phyloP scores from a whole-genome alignment of 331 rosid genomes.

The Erythrophleum ivorense region DNA sequence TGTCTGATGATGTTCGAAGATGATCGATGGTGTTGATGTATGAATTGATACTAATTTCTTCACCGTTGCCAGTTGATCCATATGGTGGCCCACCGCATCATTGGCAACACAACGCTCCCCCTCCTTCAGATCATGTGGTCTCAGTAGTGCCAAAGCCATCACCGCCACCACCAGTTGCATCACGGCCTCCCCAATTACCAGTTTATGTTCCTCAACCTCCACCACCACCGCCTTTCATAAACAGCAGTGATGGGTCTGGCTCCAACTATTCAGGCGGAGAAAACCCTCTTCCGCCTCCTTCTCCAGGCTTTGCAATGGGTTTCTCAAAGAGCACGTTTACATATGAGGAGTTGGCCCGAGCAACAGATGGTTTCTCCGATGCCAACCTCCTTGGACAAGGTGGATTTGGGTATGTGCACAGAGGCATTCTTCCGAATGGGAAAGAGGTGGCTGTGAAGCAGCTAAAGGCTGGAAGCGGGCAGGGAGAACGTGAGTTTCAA shows the following conservation, averaged over 20 bases:
- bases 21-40: constrained; percentile 13
- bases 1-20: constrained; percentile 17
- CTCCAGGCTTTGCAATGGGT: constrained; percentile 64
- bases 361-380: constrained; percentile 93
- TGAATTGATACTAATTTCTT: constrained; percentile 31
- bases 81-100: constrained; percentile 70
- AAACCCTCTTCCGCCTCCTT: constrained; percentile 68
- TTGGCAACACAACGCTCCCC: constrained; percentile 74
- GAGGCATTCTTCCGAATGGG: constrained; percentile 92
- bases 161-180: constrained; percentile 62
- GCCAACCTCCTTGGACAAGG: constrained; percentile 97
- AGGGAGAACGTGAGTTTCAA: constrained; percentile 96
- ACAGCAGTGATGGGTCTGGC: constrained; percentile 89
- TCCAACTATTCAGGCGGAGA: constrained; percentile 90
- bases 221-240: constrained; percentile 53
- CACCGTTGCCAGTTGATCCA: constrained; percentile 56
- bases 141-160: constrained; percentile 63
- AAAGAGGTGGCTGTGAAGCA: constrained; percentile 97
- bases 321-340: constrained; percentile 75
- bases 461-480: constrained; percentile 95
- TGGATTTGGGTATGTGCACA: constrained; percentile 95
- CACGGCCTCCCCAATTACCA: constrained; percentile 53
- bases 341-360: constrained; percentile 84
- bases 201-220: constrained; percentile 48
- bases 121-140: constrained; percentile 57